A percentile compares a stretch with the other conserved stretches of the same genome.
These are phyloP conservation scores for Cryptosporidium sp. DNA, from an alignment of 169 alveolate species.

Conservation along the genomic window DNA sequence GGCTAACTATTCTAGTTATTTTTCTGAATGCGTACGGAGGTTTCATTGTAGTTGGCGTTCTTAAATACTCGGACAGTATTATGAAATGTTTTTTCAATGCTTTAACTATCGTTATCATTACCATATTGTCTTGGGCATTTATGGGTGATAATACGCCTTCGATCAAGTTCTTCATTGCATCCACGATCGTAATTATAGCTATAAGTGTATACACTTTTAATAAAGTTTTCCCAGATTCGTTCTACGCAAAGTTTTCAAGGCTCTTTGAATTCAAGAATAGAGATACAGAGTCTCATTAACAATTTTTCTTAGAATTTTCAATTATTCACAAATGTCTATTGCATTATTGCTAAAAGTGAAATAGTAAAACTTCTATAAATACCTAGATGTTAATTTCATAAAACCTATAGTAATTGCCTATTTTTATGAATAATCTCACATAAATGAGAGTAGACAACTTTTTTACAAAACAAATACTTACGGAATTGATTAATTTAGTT, in stretches of 20 bases:
- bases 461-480: too few relatives aligned
- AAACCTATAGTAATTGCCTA: not conserved
- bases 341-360: too few relatives aligned
- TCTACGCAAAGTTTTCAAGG: not conserved
- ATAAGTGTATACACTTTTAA: conserved; percentile 48
- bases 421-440: not conserved
- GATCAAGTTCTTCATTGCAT: conserved; percentile 38
- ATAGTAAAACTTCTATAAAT: too few relatives aligned
- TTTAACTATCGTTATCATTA: conserved; percentile 42
- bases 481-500: too few relatives aligned
- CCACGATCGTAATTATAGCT: conserved; percentile 55
- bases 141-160: conserved; percentile 72
- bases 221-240: conserved; percentile 16
- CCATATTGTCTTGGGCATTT: conserved; percentile 59
- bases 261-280: not conserved
- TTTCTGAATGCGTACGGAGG: conserved; percentile 74
- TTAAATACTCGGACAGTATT: conserved; percentile 62
- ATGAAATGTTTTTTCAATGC: conserved; percentile 73
- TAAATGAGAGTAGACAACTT: too few relatives aligned
- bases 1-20: conserved; percentile 46
- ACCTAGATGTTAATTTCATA: not conserved
- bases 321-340: not conserved
- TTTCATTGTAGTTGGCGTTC: conserved; percentile 63
- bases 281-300: not conserved
- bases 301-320: not conserved